Evolutionary conservation across 805 yeast species (phyloP).

Genomic region (Zygoascus ofunaensis): DNA sequence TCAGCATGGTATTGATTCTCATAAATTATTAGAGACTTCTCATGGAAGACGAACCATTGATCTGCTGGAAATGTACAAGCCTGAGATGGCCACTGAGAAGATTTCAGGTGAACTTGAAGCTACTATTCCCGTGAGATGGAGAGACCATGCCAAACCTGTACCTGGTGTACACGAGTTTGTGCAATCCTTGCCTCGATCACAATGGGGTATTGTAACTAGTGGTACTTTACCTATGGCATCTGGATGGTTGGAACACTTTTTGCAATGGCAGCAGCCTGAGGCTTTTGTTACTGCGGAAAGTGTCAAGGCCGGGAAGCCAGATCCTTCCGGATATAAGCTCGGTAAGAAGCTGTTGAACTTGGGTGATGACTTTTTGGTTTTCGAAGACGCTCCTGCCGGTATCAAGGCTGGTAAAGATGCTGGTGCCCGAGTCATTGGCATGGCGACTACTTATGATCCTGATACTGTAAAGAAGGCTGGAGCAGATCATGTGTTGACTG

Average conservation of each 20-base stretch:
- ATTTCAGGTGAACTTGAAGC: slow-evolving; percentile 61
- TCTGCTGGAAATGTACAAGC: slow-evolving; percentile 63
- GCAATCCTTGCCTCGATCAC: slow-evolving; percentile 32
- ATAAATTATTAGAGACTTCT: slow-evolving; percentile 59
- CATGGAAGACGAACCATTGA: slow-evolving; percentile 84
- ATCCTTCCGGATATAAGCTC: slow-evolving; percentile 67
- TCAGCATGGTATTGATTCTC: slow-evolving; percentile 59
- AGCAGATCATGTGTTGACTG: slow-evolving; percentile 73
- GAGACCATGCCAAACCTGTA: slow-evolving; percentile 63
- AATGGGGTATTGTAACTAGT: slow-evolving; percentile 82
- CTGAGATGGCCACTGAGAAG: slow-evolving; percentile 59
- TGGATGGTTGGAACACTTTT: slow-evolving; percentile 62
- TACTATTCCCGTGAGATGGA: slow-evolving; percentile 61
- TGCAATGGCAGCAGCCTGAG: slow-evolving; percentile 54
- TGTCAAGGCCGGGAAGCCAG: slow-evolving; percentile 74
- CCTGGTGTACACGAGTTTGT: slow-evolving; percentile 61
- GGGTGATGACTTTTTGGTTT: slow-evolving; percentile 39
- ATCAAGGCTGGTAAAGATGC: slow-evolving; percentile 75
- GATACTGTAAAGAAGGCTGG: slow-evolving; percentile 64
- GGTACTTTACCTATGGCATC: slow-evolving; percentile 72
- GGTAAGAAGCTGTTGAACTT: slow-evolving; percentile 32
- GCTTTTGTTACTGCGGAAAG: slow-evolving; percentile 76
- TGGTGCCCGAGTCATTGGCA: slow-evolving; percentile 75
- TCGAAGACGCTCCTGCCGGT: slow-evolving; percentile 89
- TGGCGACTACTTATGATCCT: slow-evolving; percentile 69